Conservation (phyloP, 2,329 filamentous ascomycete species). For the Diatrype stigma region DNA sequence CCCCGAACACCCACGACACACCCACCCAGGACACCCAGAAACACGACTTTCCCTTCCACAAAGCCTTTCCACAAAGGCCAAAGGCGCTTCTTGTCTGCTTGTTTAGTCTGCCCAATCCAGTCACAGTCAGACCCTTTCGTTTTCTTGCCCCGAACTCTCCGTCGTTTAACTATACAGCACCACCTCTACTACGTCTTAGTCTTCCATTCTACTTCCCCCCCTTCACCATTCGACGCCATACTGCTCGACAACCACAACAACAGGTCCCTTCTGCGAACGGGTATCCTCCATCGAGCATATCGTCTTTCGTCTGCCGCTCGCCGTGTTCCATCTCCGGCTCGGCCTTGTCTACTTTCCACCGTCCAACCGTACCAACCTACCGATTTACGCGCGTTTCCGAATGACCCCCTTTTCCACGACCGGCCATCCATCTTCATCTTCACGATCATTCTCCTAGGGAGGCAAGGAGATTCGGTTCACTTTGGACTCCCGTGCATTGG, state of each 20-base stretch:
- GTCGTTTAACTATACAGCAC: background rate
- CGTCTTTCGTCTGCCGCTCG: background rate
- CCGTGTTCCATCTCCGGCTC: too few species aligned
- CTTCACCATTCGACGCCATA: background rate
- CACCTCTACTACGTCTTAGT: background rate
- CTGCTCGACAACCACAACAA: background rate
- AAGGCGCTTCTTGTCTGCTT: too few species aligned
- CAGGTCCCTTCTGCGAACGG: background rate
- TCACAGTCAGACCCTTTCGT: background rate
- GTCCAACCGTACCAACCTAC: background rate
- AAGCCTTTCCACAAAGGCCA: background rate
- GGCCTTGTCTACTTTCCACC: too few species aligned
- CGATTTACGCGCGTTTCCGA: background rate
- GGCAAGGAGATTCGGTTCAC: background rate
- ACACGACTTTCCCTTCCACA: background rate
- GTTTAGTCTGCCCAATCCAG: too few species aligned
- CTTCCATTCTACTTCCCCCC: background rate
- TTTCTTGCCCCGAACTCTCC: background rate
- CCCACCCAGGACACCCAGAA: too few species aligned
- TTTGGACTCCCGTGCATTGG: background rate
- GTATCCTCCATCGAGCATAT: background rate
- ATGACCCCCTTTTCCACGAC: background rate
- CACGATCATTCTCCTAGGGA: background rate
- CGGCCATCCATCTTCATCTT: background rate
- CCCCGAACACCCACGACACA: too few species aligned